Base-by-base conservation (phyloP, 345 rosid species). In the Clausena lansium region DNA sequence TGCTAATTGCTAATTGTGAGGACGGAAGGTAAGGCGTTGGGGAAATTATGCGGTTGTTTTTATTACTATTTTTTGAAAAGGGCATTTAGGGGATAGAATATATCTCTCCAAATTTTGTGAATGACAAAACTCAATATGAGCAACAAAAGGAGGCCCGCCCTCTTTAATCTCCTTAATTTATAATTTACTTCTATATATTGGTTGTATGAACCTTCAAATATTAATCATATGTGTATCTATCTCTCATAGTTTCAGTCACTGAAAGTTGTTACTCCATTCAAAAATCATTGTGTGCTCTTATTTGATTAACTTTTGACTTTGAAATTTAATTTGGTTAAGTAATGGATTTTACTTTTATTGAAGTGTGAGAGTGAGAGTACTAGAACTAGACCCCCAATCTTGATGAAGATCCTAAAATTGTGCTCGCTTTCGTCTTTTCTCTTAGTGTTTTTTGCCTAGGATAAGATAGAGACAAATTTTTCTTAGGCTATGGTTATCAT, bases 71-170 rank as follows among this genome's bases (percentile, higher is more conserved):
- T 32, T 58, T 17, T 28, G 41, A 15, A 11, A 45, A 54, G 83
- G 87, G 77, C 74, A 75, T 75, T 74, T 74, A 22, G 75, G 82
- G 72, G 73, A 65, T 45, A 15, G 24, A 32, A 68, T 2, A 8
- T 2, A 17, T 1, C 20, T 13, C 78, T 67, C 86, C 83, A 79
- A 81, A 73, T 86, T 88, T 84, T 88, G 89, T 52, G 60, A 14
- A 63, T 64, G 67, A 66, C 25, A 66, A 45, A 0, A 28, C 7
- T 22, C 73, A 7, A 69, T 32, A 32, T 73, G 19, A 35, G 10
- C 6, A 1, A 2, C 38, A 2, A 35, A 0, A 35, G 27, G 13
- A 65, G 22, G 27, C 45, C 69, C 45, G 27, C 45, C 69, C 45
- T 35, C 35, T 62, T 30, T 5, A 10, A 13, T 61, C 35, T 27